Conservation (phyloP, 495 filamentous ascomycete genomes). For the Penicillium daleae region DNA sequence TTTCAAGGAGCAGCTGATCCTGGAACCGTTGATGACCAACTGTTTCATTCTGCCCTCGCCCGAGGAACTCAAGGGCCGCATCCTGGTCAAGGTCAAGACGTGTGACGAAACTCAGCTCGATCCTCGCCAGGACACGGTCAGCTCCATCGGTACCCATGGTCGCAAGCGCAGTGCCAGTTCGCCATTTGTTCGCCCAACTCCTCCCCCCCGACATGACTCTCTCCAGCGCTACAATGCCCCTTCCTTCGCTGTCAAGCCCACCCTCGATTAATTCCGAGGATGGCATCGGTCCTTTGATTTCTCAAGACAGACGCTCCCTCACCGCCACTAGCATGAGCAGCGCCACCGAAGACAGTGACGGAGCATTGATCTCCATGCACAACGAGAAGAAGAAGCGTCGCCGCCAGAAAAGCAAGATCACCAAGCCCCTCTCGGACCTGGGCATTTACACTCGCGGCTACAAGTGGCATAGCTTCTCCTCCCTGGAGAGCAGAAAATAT, state of each 20-base stretch:
- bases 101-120: constrained; percentile 48
- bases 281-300: constrained; percentile 46
- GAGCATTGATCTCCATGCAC: constrained; percentile 42
- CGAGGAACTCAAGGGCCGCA: constrained; percentile 76
- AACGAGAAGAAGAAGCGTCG: constrained; percentile 55
- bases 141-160: constrained; percentile 52
- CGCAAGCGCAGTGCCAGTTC: constrained; percentile 83
- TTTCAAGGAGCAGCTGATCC: constrained; percentile 77
- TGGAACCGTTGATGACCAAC: constrained; percentile 70
- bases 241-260: constrained; percentile 62
- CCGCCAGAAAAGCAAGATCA: constrained; percentile 79
- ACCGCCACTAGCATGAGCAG: constrained; percentile 62
- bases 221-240: constrained; percentile 41
- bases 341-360: constrained; percentile 68
- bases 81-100: constrained; percentile 93
- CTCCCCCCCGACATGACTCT: constrained; percentile 54
- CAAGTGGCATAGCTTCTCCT: constrained; percentile 77
- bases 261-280: constrained; percentile 51
- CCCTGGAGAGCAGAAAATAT: constrained; percentile 73
- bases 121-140: constrained; percentile 41
- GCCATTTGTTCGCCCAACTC: constrained; percentile 63
- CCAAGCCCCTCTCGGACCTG: constrained; percentile 77
- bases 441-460: constrained; percentile 89
- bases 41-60: constrained; percentile 75
- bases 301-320: constrained; percentile 53